phyloP scores from a whole-genome alignment of 176 grass and related monocot genomes.

The Carex scoparia region DNA sequence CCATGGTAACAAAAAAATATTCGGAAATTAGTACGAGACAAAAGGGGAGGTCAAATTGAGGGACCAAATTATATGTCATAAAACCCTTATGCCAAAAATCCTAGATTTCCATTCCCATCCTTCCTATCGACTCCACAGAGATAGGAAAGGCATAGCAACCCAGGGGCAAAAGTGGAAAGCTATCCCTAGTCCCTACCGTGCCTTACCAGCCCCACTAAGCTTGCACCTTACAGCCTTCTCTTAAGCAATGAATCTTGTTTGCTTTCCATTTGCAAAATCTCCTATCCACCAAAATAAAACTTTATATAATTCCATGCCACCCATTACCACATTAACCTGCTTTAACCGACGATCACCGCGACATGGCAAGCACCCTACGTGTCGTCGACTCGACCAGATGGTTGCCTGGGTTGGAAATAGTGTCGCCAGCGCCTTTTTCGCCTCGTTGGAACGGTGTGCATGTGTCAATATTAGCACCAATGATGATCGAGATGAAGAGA shows the following conservation, averaged over 20 bases:
- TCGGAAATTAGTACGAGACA: background rate
- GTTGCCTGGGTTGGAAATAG: constrained; percentile 60
- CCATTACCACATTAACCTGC: constrained; percentile 21
- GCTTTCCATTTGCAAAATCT: constrained; percentile 14
- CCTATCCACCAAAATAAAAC: background rate
- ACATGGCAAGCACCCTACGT: constrained; percentile 18
- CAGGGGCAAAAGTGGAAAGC: constrained; percentile 5
- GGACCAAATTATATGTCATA: background rate
- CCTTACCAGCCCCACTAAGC: background rate
- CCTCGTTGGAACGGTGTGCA: constrained; percentile 67
- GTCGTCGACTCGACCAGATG: constrained; percentile 49
- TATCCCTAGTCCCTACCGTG: background rate
- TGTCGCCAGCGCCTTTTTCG: constrained; percentile 68
- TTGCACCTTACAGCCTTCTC: background rate
- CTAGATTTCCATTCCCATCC: background rate
- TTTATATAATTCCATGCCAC: constrained; percentile 26
- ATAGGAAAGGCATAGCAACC: background rate
- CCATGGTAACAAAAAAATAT: too few relatives aligned
- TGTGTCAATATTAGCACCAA: constrained; percentile 64
- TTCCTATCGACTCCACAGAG: background rate
- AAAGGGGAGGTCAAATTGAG: background rate
- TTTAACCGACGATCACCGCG: constrained; percentile 15
- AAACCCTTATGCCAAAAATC: background rate
- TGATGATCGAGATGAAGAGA: constrained; percentile 52
- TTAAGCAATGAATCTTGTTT: constrained; percentile 21